These are phyloP conservation scores for Naganishia cerealis DNA, from an alignment of 1,284 basidiomycete species.

Conservation along the genomic window DNA sequence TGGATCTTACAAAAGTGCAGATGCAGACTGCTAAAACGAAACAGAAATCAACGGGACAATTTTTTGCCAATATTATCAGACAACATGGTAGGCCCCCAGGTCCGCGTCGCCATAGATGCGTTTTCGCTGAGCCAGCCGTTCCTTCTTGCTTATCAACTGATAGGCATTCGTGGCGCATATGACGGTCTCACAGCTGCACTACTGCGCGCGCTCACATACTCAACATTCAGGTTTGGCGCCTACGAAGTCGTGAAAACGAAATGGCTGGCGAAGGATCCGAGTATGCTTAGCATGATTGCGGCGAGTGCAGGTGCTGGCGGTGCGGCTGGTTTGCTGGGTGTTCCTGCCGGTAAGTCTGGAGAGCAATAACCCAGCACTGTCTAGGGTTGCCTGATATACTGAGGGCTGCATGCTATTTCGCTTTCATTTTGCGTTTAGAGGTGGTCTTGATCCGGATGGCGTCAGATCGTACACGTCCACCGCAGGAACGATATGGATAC, in stretches of 20 bases:
- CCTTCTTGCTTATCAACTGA: background rate
- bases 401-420: too few relatives aligned
- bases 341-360: constrained; percentile 46
- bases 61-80: constrained; percentile 36
- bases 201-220: constrained; percentile 53
- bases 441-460: constrained; percentile 46
- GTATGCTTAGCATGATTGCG: constrained; percentile 47
- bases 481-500: constrained; percentile 46
- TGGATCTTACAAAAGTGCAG: constrained; percentile 48
- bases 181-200: constrained; percentile 52
- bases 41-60: constrained; percentile 40
- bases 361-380: background rate
- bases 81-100: constrained; percentile 19
- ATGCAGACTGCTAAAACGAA: constrained; percentile 48
- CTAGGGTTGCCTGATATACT: constrained; percentile 25
- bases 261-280: constrained; percentile 39
- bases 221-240: constrained; percentile 50
- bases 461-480: constrained; percentile 49
- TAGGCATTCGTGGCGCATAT: constrained; percentile 52
- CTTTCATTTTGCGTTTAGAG: constrained; percentile 34
- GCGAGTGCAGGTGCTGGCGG: constrained; percentile 42
- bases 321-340: constrained; percentile 46
- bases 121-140: background rate
- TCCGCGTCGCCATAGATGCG: background rate
- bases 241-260: constrained; percentile 49